Evolutionary conservation across 2,329 filamentous ascomycete genomes (phyloP), one percentile per base, ranked within the genome.

Genomic region (Aspergillus pseudonomiae): DNA sequence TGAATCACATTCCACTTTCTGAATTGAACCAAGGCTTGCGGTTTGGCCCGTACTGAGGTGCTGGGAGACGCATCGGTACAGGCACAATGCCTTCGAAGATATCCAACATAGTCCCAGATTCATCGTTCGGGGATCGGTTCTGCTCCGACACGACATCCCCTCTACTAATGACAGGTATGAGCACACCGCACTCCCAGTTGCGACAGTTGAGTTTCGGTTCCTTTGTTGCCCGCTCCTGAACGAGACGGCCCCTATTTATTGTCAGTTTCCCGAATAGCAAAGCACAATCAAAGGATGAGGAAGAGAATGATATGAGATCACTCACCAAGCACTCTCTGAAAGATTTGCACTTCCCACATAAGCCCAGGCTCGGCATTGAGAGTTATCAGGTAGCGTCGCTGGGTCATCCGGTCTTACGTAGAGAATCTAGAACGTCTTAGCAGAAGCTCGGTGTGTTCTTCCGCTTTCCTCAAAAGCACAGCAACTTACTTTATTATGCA

Each of bases 171-270:
- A 91, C 81, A 11, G 89, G 88, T 46, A 97, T 75, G 28, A 98
- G 71, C 1, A 99, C 91, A 41, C 95, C 95, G 73, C 93, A 97
- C 79, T 98, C 95, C 94, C 94, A 98, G 76, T 98, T 99, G 60
- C 91, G 88, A 77, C 91, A 93, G 66, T 86, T 93, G 66, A 98
- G 83, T 76, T 93, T 96, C 14, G 88, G 86, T 65, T 86, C 78
- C 65, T 89, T 89, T 2, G 87, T 90, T 9, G 76, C 79, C 68
- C 85, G 88, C 71, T 96, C 90, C 71, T 89, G 88, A 60, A 89
- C 86, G 34, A 97, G 79, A 54, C 88, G 88, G 26, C 94, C 95
- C 94, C 91, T 92, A 66, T 34, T 59, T 11, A 56, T 43, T n/a
- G 26, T 59, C 5, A 46, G n/a, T 59, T 16, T 24, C 1, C 11